Evolutionary conservation across 345 rosid genomes (phyloP), one percentile per base, ranked within the genome.

Genomic region (Boechera stricta): DNA sequence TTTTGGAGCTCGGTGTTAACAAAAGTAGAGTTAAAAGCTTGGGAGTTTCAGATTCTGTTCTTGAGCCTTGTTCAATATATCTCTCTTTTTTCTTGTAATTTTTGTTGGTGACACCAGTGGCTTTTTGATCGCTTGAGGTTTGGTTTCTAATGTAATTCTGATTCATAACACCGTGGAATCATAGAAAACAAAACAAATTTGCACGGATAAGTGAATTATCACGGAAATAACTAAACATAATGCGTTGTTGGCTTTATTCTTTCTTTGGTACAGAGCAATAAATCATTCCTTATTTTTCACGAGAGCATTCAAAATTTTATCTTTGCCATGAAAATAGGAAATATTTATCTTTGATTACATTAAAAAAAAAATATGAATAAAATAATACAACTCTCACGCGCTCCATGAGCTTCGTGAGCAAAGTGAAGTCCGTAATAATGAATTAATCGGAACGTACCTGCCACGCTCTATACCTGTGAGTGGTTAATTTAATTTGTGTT

Each of bases 81-180:
- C 9, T 64, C 33, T 59, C 45, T 57, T 67, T 15, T 39, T 16
- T 51, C 47, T 24, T 18, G 48, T 39, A 39, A 38, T 12, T 8
- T 70, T 33, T 21, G 33, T n/a, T 3, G 41, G 32, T 35, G 13
- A 60, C 65, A 54, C 13, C 11, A 69, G 71, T 64, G 67, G 53
- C 71, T 47, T 77, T 64, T 77, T 57, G 59, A 49, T 77, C 28
- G 76, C 66, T 77, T 77, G 45, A 56, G 45, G 13, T 77, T 71
- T 77, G 61, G 21, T 44, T 67, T 59, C 55, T 39, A 24, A 49
- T 59, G 62, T 31, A 38, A 39, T 3, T 67, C 35, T 59, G 61
- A 75, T 38, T 75, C 35, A 9, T 45, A 24, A 64, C 65, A 55
- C 47, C 4, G 6, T 38, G 10, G 32, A 56, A 74, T 55, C 12